Percentiles rank a stretch among this genome's conserved stretches.
These are phyloP conservation scores for Glutinoglossum americanum DNA, from an alignment of 495 filamentous ascomycete species.

Conservation along the genomic window DNA sequence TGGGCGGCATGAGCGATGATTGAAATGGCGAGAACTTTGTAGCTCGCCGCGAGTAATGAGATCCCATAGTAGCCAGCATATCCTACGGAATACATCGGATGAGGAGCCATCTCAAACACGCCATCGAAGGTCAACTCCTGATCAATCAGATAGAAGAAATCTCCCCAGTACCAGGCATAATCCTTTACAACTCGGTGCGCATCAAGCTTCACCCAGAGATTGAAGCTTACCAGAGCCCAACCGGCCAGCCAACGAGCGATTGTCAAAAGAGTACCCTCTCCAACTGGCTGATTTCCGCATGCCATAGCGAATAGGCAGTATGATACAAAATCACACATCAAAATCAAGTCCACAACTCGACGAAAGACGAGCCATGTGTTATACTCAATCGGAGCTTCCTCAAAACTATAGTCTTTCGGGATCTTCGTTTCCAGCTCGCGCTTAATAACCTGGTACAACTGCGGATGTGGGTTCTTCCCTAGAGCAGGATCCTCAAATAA, in stretches of 20 bases:
- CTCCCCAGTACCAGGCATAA: conserved; percentile 99
- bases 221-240: conserved; percentile 67
- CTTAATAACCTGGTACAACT: conserved; percentile 63
- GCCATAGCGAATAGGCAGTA: conserved; percentile 91
- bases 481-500: conserved; percentile 69
- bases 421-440: conserved; percentile 86
- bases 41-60: conserved; percentile 95
- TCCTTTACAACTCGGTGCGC: conserved; percentile 98
- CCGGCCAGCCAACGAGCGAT: conserved; percentile 62
- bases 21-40: conserved; percentile 89
- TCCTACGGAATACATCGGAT: conserved; percentile 98
- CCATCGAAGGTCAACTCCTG: conserved; percentile 96
- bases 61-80: conserved; percentile 98
- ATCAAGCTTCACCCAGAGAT: conserved; percentile 96
- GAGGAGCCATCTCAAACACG: conserved; percentile 96
- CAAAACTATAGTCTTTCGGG: conserved; percentile 80
- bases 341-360: conserved; percentile 79
- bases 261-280: conserved; percentile 48
- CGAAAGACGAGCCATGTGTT: conserved; percentile 97
- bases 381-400: conserved; percentile 84
- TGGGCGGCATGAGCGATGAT: conserved; percentile 87
- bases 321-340: conserved; percentile 96
- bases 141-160: conserved; percentile 97
- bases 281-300: conserved; percentile 50
- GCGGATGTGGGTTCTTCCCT: conserved; percentile 60